Evolutionary conservation across 306 rosid species (phyloP), one percentile per base, ranked within the genome.

Genomic region (Medicago lupulina): DNA sequence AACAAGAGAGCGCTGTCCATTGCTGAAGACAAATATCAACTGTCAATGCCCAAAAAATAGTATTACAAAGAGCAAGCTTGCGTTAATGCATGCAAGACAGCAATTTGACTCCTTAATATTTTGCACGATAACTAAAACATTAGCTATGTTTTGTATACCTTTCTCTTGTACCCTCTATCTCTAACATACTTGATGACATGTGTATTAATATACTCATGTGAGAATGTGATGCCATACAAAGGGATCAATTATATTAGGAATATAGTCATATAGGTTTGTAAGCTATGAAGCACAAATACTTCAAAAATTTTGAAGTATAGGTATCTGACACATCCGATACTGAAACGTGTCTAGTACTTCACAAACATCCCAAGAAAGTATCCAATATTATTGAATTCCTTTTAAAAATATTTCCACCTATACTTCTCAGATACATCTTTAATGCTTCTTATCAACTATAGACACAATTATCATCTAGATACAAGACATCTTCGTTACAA

Each of bases 1-100:
- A 80, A 81, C 81, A 44, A 90, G 70, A 78, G 98, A 86, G 76
- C 76, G 98, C 74, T 89, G 75, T 67, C 92, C 97, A 74, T 84
- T 88, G 84, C 98, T 90, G 91, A 82, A 82, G 70, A 89, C 84
- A 85, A 82, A 86, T 71, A 81, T 50, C 83, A 85, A 74, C 78
- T 73, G 83, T 87, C 83, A 91, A 80, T 6, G 74, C 71, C 70
- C 82, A 70, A 72, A 84, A 83, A 75, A 57, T 71, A 44, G 58
- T 34, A 85, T 82, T 83, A 73, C 76, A 75, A 43, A 81, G 67
- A 82, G 82, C 76, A 88, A 75, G 80, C 63, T 63, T 60, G 64
- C 49, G 65, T 61, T 70, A 67, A 80, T 75, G 63, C 28, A 55
- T 75, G 21, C 65, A 71, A 31, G 59, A 64, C 51, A 47, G 59